A percentile compares a stretch with the other conserved stretches of the same genome.
phyloP scores from a whole-genome alignment of 768 basidiomycete genomes.

The Lactifluus pinguis region DNA sequence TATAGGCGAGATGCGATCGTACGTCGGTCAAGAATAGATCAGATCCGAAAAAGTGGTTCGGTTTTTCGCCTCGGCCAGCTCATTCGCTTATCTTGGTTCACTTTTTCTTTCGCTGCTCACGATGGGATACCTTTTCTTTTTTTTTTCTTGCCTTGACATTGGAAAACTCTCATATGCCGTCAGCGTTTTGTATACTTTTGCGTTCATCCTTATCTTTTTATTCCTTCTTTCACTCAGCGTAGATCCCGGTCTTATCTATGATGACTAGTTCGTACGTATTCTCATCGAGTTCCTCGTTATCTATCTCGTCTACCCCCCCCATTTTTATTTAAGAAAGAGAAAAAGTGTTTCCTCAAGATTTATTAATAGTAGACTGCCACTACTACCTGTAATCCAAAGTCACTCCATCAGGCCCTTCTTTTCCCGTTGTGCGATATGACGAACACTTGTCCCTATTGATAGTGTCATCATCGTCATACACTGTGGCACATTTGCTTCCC shows the following conservation, averaged over 20 bases:
- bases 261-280: neutral
- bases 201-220: neutral
- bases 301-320: neutral
- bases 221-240: neutral
- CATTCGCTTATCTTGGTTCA: conserved; percentile 2
- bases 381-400: neutral
- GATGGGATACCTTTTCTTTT: neutral
- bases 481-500: neutral
- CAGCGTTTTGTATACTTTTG: neutral
- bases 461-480: neutral
- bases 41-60: conserved; percentile 12
- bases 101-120: neutral
- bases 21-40: neutral
- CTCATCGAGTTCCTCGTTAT: neutral
- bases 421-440: neutral
- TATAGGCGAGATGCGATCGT: conserved; percentile 2
- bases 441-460: neutral
- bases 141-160: neutral
- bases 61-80: neutral
- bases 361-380: neutral
- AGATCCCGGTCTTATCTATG: neutral
- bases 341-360: neutral
- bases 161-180: neutral
- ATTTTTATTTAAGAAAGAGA: neutral
- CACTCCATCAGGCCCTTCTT: neutral